A percentile compares a stretch with the other conserved stretches of the same genome.
Evolutionary conservation across 768 basidiomycete species (phyloP).

Genomic region (Lactifluus pinguis): DNA sequence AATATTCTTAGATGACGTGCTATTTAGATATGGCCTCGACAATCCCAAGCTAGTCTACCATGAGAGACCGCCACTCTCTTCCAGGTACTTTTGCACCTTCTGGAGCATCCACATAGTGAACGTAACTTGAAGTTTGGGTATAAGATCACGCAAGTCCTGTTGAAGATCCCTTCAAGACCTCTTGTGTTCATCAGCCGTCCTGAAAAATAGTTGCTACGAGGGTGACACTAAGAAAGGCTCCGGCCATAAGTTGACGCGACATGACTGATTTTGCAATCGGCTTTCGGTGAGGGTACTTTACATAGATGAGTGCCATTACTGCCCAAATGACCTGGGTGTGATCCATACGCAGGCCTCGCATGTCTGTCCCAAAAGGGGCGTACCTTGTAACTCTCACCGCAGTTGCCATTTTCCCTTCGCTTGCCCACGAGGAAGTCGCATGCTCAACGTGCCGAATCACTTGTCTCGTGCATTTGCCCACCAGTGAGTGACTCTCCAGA

Average conservation of each 20-base stretch:
- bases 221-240: neutral
- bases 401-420: constrained; percentile 87
- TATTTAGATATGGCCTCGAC: neutral
- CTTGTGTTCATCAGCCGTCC: constrained; percentile 95
- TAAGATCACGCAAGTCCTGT: constrained; percentile 78
- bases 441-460: constrained; percentile 53
- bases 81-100: constrained; percentile 68
- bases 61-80: constrained; percentile 24
- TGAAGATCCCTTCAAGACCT: constrained; percentile 88
- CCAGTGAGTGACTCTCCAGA: constrained; percentile 79
- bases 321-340: constrained; percentile 88
- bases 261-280: constrained; percentile 85
- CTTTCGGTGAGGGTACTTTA: constrained; percentile 67
- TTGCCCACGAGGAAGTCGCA: constrained; percentile 79
- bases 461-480: constrained; percentile 85
- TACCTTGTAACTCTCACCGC: constrained; percentile 98
- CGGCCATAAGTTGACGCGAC: constrained; percentile 56
- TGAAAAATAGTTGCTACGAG: constrained; percentile 24
- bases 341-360: constrained; percentile 77
- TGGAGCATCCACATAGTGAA: constrained; percentile 97
- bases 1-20: neutral
- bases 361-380: constrained; percentile 40
- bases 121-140: constrained; percentile 94
- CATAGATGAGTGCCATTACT: constrained; percentile 85
- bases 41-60: neutral